Base-by-base conservation (phyloP, 1,284 basidiomycete genomes). In the Melanopsichium pennsylvanicum region DNA sequence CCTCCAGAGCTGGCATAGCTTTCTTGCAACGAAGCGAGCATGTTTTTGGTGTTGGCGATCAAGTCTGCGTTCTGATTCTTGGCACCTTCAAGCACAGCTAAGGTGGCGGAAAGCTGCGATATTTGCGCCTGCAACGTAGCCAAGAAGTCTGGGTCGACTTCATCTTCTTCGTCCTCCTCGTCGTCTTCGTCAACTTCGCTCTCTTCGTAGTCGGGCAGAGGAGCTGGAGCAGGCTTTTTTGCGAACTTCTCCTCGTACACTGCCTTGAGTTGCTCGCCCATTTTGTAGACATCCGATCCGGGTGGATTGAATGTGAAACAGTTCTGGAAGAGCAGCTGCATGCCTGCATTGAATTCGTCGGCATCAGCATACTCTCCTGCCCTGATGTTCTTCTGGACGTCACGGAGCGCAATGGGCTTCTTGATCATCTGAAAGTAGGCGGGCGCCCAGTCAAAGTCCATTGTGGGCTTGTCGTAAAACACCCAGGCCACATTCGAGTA, bases 211-310 rank as follows among this genome's bases (percentile, higher is more conserved):
- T 75, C 76, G 48, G 76, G 63, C 46, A 76, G 39, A 34, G 74
- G 78, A 23, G 74, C 70, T n/a, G 75, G 66, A 16, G 74, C 72
- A 0, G 95, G 93, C 27, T 95, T 82, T 41, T 84, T 84, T 78
- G 86, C 86, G 91, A 91, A 94, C 83, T 94, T 96, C 70, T 93
- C 90, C 52, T 94, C 89, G 83, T 97, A 99, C 21, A 93, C 82
- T 32, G 87, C 86, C 79, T 93, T 88, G 19, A 97, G 84, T 51
- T 62, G 48, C 43, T 70, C 57, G 13, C 78, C 78, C 75, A 79
- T 75, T 11, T 88, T 86, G 78, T 93, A 88, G 45, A 98, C 95
- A 31, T 88, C 87, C 18, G 92, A 91, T 26, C 89, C 91, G 7
- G 88, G 85, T 6, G 93, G 92, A 75, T 99, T 98, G 85, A 95